A percentile compares a stretch with the other conserved stretches of the same genome.
These are phyloP conservation scores for Blepharisma japonicum DNA, from an alignment of 73 alveolate genomes.

Conservation along the genomic window DNA sequence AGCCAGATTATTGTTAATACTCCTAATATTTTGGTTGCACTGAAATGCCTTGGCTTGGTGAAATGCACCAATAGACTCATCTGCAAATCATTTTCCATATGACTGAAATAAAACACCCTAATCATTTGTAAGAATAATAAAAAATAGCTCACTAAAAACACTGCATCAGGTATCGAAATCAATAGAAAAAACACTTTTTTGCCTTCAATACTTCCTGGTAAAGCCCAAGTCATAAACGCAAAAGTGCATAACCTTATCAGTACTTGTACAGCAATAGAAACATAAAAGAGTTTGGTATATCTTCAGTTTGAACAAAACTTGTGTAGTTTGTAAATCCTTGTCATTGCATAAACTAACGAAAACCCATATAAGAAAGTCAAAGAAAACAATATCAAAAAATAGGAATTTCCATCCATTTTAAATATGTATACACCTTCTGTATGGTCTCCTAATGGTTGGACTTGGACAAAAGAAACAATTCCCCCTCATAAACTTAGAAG, in stretches of 20 bases:
- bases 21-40: neutral
- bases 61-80: neutral
- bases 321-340: neutral
- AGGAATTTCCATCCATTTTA: too few relatives aligned
- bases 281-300: neutral
- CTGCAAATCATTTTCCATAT: neutral
- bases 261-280: neutral
- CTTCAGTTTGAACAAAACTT: neutral
- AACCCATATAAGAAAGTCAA: too few relatives aligned
- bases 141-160: neutral
- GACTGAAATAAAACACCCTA: neutral
- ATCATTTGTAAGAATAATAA: neutral
- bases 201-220: neutral
- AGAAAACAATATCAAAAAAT: too few relatives aligned
- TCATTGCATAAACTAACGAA: too few relatives aligned
- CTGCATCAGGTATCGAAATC: constrained; percentile 15
- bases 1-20: neutral
- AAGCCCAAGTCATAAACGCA: neutral
- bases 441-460: too few relatives aligned
- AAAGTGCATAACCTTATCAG: neutral
- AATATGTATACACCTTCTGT: too few relatives aligned
- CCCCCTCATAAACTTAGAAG: too few relatives aligned
- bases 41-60: neutral
- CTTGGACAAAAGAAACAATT: too few relatives aligned
- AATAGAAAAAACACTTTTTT: neutral